phyloP scores from a whole-genome alignment of 495 filamentous ascomycete species.

The Oleoguttula mirabilis region DNA sequence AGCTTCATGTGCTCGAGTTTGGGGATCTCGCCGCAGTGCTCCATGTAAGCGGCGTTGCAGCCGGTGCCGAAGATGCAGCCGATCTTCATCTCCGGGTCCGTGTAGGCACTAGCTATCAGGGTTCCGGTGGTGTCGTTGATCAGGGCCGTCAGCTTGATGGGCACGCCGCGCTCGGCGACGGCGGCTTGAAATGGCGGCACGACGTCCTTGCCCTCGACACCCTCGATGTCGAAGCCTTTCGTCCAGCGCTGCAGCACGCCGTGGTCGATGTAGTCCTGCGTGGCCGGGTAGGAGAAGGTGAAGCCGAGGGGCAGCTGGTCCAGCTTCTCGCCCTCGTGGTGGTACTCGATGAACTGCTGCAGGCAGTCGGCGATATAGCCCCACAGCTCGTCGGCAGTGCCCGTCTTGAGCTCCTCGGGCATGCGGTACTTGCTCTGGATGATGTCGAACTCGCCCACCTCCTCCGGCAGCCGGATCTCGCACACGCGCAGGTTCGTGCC shows the following conservation, averaged over 20 bases:
- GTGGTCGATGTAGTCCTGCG: constrained; percentile 92
- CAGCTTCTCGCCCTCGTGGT: constrained; percentile 58
- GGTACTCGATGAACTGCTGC: constrained; percentile 87
- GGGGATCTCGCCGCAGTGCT: constrained; percentile 77
- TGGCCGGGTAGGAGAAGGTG: constrained; percentile 96
- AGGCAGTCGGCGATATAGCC: constrained; percentile 96
- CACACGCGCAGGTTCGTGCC: constrained; percentile 97
- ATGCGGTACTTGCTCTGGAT: constrained; percentile 97
- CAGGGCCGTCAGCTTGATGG: constrained; percentile 84
- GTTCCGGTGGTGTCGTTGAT: constrained; percentile 98
- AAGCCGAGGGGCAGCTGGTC: constrained; percentile 77
- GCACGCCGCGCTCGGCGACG: constrained; percentile 65
- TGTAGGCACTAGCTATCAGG: constrained; percentile 96
- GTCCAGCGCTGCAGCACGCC: constrained; percentile 96
- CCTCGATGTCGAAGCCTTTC: constrained; percentile 95
- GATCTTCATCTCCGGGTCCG: constrained; percentile 80
- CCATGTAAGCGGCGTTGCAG: constrained; percentile 98
- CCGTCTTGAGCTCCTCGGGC: constrained; percentile 89
- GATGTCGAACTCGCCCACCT: constrained; percentile 94
- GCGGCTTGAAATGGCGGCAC: constrained; percentile 86
- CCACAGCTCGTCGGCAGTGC: constrained; percentile 85
- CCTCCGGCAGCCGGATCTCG: constrained; percentile 80
- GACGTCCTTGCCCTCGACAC: constrained; percentile 89
- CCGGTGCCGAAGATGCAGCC: constrained; percentile 98
- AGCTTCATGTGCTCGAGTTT: constrained; percentile 91